Base-by-base conservation (phyloP, 108 stramenopile genomes). In the Conticribra guillardii region DNA sequence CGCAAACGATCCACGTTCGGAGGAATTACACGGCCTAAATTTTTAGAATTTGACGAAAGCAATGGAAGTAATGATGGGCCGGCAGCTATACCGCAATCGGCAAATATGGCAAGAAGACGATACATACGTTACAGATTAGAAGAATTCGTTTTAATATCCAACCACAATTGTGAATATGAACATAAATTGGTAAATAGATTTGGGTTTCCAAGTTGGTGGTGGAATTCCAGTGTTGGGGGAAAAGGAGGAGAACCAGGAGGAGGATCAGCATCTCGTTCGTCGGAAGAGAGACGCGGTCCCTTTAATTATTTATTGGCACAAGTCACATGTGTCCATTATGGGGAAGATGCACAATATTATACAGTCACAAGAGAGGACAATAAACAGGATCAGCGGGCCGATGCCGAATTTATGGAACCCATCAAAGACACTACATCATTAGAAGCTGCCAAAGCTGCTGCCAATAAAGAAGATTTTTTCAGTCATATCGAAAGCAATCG, bases 341-440 rank as follows among this genome's bases (percentile, higher is more conserved):
- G 80, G 24, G 90, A 90, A 64, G 76, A 88, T 70, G 73, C 75
- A 29, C 81, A 71, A 22, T 92, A 89, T 61, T 91, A 89, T 63
- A 90, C 90, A 8, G 88, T 94, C 1, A 32, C 62, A 15, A 80
- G 93, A 55, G 74, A 52, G 22, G 90, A 94, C 64, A 84, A 81
- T 24, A 74, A 74, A 8, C 57, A 73, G 15, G 64, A 81, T 19
- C 90, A 90, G 53, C 70, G 90, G 8, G 89, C 88, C 1, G 86
- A 91, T 71, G 63, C 84, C 7, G 76, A 26, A 58, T 82, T 37
- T 18, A 76, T 84, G 64, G 60, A 52, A 31, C 70, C 60, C 0
- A 8, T 67, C 32, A 52, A 45, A n/a, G 37, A 17, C 0, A 2
- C 30, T 5, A 9, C 1, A 1, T 4, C 41, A 44, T 50, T 47